Base-by-base conservation (phyloP, 2,329 filamentous ascomycete genomes). In the Rhynchosporium secalis region DNA sequence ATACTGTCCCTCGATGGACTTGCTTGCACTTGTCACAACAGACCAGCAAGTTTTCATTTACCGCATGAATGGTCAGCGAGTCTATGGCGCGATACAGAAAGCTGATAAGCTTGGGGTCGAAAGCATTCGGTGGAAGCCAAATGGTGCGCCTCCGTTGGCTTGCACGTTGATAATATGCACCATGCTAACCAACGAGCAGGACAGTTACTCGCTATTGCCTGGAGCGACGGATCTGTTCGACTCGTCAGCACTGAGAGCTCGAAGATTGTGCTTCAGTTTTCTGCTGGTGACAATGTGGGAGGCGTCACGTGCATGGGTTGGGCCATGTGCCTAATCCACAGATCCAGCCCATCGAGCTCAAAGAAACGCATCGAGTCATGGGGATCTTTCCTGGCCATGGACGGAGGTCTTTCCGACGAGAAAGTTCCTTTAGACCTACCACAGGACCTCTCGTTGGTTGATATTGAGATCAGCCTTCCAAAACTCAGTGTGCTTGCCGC, bases 1-100 rank as follows among this genome's bases (percentile, higher is more conserved):
- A 31, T 91, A 90, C 75, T 96, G 92, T 75, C 91, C 93, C 15
- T 89, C 87, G 8, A 90, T 96, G 79, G 91, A 97, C 76, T 81
- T 98, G 51, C 81, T 89, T n/a, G 87, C 88, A 4, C 81, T 92
- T 12, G 89, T 90, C 12, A 84, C 82, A n/a, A 80, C 82, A 15
- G 84, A 86, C 64, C 86, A 86, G 55, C 86, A 86, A 56, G 79
- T 97, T 20, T 82, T 89, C 68, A 86, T 96, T 48, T 93, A 89
- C 76, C 84, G 94, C 55, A 83, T 93, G 15, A 91, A 89, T 64
- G 89, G 88, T 1, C 91, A 97, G 70, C 75, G 80, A 56, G 86
- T 87, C 2, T 88, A 88, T 71, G 81, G 81, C 0, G 68, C 68
- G 67, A 72, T 54, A 71, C 77, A 64, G 75, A 74, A 74, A 65